Evolutionary conservation across 2,329 filamentous ascomycete species (phyloP).

Genomic region (Colletotrichum gigasporum): DNA sequence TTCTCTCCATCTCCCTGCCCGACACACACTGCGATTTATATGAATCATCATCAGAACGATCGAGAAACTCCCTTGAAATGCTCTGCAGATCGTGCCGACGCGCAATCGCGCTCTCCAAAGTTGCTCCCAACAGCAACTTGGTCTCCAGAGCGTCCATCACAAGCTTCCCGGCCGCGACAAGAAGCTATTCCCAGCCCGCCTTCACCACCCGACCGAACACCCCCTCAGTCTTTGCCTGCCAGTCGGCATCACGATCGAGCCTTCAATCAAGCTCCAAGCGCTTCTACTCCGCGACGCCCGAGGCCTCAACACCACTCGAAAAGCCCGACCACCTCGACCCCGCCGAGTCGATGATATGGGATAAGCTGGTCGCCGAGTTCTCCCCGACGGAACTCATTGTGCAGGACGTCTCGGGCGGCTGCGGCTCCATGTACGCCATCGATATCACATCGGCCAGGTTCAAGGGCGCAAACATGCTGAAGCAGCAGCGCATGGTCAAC

Average conservation of each 20-base stretch:
- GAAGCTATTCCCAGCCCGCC: neutral
- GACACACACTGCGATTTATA: no score
- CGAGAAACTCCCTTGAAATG: no score
- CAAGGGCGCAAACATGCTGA: conserved; percentile 75
- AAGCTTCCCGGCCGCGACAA: conserved; percentile 57
- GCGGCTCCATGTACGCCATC: conserved; percentile 88
- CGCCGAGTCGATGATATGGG: conserved; percentile 68
- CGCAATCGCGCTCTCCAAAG: conserved; percentile 25
- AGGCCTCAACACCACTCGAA: conserved; percentile 35
- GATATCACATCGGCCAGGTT: conserved; percentile 79
- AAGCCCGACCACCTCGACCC: conserved; percentile 62
- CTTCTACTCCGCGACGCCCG: conserved; percentile 11
- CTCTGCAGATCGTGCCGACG: conserved; percentile 32
- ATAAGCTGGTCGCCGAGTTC: conserved; percentile 59
- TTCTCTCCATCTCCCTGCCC: no score
- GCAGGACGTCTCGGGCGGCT: conserved; percentile 84
- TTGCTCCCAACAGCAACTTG: neutral
- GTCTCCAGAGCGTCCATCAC: conserved; percentile 24
- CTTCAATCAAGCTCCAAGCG: neutral
- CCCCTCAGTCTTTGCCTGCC: neutral
- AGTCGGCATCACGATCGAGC: neutral
- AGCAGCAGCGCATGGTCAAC: conserved; percentile 87
- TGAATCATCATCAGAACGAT: neutral
- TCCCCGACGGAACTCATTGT: conserved; percentile 66
- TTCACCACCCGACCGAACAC: neutral